A percentile compares a stretch with the other conserved stretches of the same genome.
phyloP scores from a whole-genome alignment of 2,329 filamentous ascomycete species.

The Chrysoporthe deuterocubensis region DNA sequence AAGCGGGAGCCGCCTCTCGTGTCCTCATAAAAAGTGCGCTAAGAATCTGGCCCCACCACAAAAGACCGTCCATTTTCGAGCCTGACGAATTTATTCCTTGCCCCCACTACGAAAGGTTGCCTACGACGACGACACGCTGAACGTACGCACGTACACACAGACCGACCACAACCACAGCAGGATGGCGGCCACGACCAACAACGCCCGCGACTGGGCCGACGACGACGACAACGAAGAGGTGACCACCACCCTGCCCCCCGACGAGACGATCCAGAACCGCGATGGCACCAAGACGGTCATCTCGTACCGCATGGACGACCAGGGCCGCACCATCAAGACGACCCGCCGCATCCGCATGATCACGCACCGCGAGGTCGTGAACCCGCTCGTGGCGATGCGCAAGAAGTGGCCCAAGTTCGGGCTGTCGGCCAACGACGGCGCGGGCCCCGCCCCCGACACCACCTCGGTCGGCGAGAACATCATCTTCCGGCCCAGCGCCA shows the following conservation, averaged over 20 bases:
- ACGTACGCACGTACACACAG: neutral
- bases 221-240: conserved; percentile 81
- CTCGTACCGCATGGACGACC: conserved; percentile 87
- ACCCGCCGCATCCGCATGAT: conserved; percentile 94
- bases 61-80: conserved; percentile 1
- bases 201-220: conserved; percentile 81
- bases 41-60: conserved; percentile 10
- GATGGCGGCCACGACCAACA: conserved; percentile 7
- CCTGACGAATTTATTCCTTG: conserved; percentile 16
- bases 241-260: conserved; percentile 71
- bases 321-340: conserved; percentile 95
- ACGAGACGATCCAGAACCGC: conserved; percentile 93
- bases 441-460: conserved; percentile 85
- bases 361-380: conserved; percentile 89
- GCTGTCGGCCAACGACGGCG: conserved; percentile 79
- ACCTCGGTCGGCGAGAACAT: conserved; percentile 98
- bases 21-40: neutral
- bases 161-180: neutral
- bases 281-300: conserved; percentile 97
- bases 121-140: neutral
- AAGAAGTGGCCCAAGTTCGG: conserved; percentile 95
- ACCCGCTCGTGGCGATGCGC: conserved; percentile 94
- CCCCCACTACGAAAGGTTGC: neutral
- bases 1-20: neutral
- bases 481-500: conserved; percentile 88